Base-by-base conservation (phyloP, 306 rosid species). In the Rubus parviflorus region DNA sequence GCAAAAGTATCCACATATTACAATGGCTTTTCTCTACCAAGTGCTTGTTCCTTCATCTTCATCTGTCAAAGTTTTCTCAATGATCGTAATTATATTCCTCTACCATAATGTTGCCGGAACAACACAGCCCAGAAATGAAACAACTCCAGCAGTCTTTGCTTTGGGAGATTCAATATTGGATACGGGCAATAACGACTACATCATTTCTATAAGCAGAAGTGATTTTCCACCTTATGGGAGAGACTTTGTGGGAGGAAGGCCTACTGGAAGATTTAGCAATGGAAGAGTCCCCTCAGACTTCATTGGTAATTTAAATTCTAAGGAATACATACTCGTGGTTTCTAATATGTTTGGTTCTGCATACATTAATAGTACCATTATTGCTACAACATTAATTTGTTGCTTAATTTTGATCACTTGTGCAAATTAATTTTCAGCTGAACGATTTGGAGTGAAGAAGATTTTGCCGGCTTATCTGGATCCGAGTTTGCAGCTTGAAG, bases 131-230 rank as follows among this genome's bases (percentile, higher is more conserved):
- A 64, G 40, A 41, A 81, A 85, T 25, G 84, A 85, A 85, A 87
- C 75, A 41, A 76, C 86, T 8, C 86, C 98, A 2, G 93, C 97
- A 47, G 13, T 91, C 12, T 46, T 89, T 58, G 84, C 82, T 19
- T 91, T 93, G 69, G 97, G 98, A 74, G 97, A 91, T 77, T 93
- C 98, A 0, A 74, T 88, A 22, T 82, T 93, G 16, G 97, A 93
- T 73, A 37, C 97, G 0, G 95, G 97, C 35, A 93, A 89, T 77
- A 93, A 93, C 74, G 83, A 89, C 78, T 53, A 84, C 49, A 23
- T 93, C 75, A 52, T 6, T 49, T 86, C 98, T 7, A 5, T 79
- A 0, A 2, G 35, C 48, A 88, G 83, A 63, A 80, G 95, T 67
- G 74, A 93, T 56, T 93, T 93, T 85, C 80, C 64, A 61, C 95